Evolutionary conservation across 345 rosid genomes (phyloP).

Genomic region (Eucalyptus cladocalyx): DNA sequence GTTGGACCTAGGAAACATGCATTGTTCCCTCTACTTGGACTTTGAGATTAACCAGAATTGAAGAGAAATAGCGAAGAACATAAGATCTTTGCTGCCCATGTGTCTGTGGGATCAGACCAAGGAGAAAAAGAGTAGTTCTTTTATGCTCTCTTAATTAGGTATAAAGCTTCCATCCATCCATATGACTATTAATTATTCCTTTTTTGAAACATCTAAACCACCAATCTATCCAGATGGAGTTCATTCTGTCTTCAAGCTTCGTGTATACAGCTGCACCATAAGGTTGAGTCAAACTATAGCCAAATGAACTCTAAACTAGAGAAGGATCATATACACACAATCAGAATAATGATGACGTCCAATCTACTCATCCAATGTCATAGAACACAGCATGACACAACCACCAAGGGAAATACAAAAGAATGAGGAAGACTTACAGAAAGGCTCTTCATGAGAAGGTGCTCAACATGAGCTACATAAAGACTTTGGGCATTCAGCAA

Average conservation of each 20-base stretch:
- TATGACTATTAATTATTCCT: not conserved
- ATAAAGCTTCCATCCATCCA: not conserved
- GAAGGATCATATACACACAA: not conserved
- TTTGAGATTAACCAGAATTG: not conserved
- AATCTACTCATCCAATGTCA: not conserved
- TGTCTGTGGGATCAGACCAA: not conserved
- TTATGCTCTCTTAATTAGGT: not conserved
- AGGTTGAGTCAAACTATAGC: not conserved
- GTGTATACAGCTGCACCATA: too few relatives aligned
- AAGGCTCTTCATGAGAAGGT: slow-evolving; percentile 92
- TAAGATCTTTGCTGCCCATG: too few relatives aligned
- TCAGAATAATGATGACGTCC: not conserved
- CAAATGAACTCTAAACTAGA: not conserved
- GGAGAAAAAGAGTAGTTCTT: not conserved
- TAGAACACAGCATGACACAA: not conserved
- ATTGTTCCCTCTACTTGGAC: too few relatives aligned
- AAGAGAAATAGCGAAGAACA: too few relatives aligned
- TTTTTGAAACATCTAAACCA: not conserved
- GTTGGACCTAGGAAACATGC: too few relatives aligned
- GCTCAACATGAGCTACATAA: slow-evolving; percentile 79
- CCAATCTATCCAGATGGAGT: too few relatives aligned
- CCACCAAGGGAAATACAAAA: not conserved
- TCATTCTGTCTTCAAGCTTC: not conserved
- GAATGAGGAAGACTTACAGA: slow-evolving; percentile 40
- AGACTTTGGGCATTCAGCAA: slow-evolving; percentile 64